phyloP scores from a whole-genome alignment of 345 rosid species.

The Clarkia xantiana region DNA sequence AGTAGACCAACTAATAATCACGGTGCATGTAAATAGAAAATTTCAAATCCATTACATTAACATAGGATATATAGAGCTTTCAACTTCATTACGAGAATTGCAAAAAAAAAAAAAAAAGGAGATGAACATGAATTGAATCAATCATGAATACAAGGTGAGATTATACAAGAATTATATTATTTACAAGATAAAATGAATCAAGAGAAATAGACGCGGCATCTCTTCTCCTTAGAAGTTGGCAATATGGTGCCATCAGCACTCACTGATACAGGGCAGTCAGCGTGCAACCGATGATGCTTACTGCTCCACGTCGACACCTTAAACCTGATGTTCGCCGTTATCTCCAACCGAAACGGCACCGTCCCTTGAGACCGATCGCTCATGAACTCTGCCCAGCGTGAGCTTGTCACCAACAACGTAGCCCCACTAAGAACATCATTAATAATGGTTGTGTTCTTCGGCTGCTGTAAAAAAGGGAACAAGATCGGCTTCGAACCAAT shows the following conservation, averaged over 20 bases:
- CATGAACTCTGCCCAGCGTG: slow-evolving; percentile 49
- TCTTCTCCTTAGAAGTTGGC: slow-evolving; percentile 29
- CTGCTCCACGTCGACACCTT: slow-evolving; percentile 59
- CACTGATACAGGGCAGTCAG: slow-evolving; percentile 38
- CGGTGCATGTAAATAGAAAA: no score
- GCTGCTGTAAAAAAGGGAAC: slow-evolving; percentile 40
- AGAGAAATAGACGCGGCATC: slow-evolving; percentile 67
- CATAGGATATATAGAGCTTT: no score
- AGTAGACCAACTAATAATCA: no score
- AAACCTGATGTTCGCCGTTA: slow-evolving; percentile 40
- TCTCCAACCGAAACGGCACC: slow-evolving; percentile 30
- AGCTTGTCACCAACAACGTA: slow-evolving; percentile 34
- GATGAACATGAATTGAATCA: no score
- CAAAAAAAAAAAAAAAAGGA: no score
- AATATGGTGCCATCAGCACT: slow-evolving; percentile 53
- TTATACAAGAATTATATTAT: neutral
- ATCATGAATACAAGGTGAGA: no score
- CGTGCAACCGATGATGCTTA: slow-evolving; percentile 50
- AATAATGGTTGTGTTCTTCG: slow-evolving; percentile 50
- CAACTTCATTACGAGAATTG: no score
- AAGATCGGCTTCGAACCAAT: slow-evolving; percentile 36
- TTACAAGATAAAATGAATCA: slow-evolving; percentile 13
- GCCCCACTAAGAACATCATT: slow-evolving; percentile 40
- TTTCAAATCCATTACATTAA: no score
- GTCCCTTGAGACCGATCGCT: slow-evolving; percentile 41